Conservation (phyloP, 1,284 basidiomycete genomes). For the Tremellales sp. region DNA sequence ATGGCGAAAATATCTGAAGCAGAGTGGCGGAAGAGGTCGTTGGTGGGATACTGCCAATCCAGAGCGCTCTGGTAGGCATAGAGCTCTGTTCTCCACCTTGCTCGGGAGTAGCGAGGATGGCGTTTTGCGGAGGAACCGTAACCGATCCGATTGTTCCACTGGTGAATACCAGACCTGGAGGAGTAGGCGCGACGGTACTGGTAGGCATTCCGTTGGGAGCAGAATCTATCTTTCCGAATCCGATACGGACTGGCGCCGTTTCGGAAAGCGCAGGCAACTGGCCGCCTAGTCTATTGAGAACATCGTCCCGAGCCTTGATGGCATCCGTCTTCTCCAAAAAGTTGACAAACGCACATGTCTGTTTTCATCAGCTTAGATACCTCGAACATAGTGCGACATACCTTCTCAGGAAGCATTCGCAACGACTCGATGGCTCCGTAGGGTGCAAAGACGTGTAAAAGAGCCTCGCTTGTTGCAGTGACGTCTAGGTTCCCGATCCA, state of each 20-base stretch:
- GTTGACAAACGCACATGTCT: slow-evolving; percentile 99
- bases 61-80: slow-evolving; percentile 84
- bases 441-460: slow-evolving; percentile 89
- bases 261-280: slow-evolving; percentile 84
- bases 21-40: slow-evolving; percentile 90
- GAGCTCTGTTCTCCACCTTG: slow-evolving; percentile 48
- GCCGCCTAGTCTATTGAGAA: slow-evolving; percentile 87
- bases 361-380: slow-evolving; percentile 5
- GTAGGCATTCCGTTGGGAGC: slow-evolving; percentile 76
- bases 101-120: neutral
- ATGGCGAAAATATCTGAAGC: slow-evolving; percentile 79
- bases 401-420: slow-evolving; percentile 91
- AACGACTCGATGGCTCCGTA: slow-evolving; percentile 96
- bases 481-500: slow-evolving; percentile 98
- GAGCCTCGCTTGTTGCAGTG: slow-evolving; percentile 86
- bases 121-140: slow-evolving; percentile 15
- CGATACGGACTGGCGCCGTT: slow-evolving; percentile 89
- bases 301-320: slow-evolving; percentile 92
- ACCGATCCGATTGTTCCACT: slow-evolving; percentile 51
- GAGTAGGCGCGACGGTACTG: slow-evolving; percentile 58
- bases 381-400: slow-evolving; percentile 42
- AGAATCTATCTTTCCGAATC: slow-evolving; percentile 95
- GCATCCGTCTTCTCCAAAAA: slow-evolving; percentile 93
- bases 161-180: slow-evolving; percentile 53
- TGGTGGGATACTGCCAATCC: slow-evolving; percentile 93